Conservation (phyloP, 495 filamentous ascomycete genomes). For the Chaetomium fimeti region DNA sequence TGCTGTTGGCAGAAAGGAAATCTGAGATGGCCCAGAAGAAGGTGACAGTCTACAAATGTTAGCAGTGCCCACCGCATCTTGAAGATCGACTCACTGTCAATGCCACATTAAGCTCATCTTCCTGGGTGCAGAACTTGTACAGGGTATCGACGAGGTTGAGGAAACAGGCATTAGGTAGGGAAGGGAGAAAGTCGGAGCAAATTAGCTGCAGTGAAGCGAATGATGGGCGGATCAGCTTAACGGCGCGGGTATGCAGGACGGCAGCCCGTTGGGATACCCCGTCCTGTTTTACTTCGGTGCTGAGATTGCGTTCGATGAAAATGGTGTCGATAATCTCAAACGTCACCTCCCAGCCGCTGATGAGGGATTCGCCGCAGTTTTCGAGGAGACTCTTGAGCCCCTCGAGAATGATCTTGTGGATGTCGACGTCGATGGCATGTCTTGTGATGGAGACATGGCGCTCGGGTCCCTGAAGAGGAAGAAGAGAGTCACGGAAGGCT, state of each 20-base stretch:
- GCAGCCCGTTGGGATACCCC: slow-evolving; percentile 23
- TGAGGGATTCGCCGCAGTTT: slow-evolving; percentile 79
- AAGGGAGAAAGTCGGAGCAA: slow-evolving; percentile 86
- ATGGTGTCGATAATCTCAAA: slow-evolving; percentile 85
- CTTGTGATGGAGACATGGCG: slow-evolving; percentile 52
- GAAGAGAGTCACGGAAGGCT: slow-evolving; percentile 61
- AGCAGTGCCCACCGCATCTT: slow-evolving; percentile 12
- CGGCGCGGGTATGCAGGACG: slow-evolving; percentile 57
- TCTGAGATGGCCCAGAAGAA: slow-evolving; percentile 96
- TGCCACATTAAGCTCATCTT: slow-evolving; percentile 92
- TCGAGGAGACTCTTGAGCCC: slow-evolving; percentile 79
- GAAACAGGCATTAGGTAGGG: slow-evolving; percentile 74
- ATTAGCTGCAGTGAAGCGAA: slow-evolving; percentile 89
- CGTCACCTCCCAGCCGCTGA: slow-evolving; percentile 76
- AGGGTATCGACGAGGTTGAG: slow-evolving; percentile 84
- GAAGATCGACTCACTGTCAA: slow-evolving; percentile 60
- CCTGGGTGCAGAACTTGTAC: slow-evolving; percentile 79
- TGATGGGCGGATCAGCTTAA: slow-evolving; percentile 73
- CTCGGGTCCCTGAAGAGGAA: slow-evolving; percentile 44
- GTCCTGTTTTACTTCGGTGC: slow-evolving; percentile 28
- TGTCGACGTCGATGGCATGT: slow-evolving; percentile 65
- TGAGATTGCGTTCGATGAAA: slow-evolving; percentile 54
- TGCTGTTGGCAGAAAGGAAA: slow-evolving; percentile 60
- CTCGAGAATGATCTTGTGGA: slow-evolving; percentile 80
- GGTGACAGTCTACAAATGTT: slow-evolving; percentile 65